Evolutionary conservation across 345 rosid genomes (phyloP).

Genomic region (Eucalyptus pumila): DNA sequence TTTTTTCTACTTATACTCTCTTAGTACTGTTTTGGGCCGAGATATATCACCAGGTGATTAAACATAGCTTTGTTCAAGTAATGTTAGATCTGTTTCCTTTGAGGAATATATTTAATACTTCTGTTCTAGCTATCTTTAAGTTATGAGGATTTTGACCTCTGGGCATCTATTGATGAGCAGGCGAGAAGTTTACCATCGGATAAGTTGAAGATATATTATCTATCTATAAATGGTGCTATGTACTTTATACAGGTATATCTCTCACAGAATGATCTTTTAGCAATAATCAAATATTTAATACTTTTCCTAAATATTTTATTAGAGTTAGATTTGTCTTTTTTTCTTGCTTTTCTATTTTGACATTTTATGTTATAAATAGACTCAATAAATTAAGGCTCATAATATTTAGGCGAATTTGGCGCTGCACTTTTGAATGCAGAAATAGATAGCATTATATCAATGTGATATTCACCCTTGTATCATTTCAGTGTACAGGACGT

Average conservation of each 20-base stretch:
- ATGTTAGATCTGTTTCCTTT: not conserved
- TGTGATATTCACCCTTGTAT: not conserved
- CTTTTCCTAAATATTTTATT: not conserved
- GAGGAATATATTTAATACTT: not conserved
- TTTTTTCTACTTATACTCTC: conserved; percentile 88
- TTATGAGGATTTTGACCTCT: not conserved
- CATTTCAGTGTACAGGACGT: not conserved
- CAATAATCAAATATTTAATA: not conserved
- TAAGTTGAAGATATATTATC: not conserved
- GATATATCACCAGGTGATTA: conserved; percentile 94
- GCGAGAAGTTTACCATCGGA: conserved; percentile 26
- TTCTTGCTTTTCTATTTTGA: not conserved
- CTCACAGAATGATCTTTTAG: not conserved
- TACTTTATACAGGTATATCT: conserved; percentile 72
- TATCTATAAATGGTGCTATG: conserved; percentile 41
- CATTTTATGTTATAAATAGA: not conserved
- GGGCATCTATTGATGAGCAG: conserved; percentile 19
- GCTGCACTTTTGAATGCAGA: not conserved
- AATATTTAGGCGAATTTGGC: not conserved
- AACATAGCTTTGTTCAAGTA: not conserved
- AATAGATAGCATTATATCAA: not conserved
- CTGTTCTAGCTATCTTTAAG: not conserved
- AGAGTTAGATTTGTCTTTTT: not conserved
- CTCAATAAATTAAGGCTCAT: not conserved
- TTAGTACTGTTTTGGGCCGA: conserved; percentile 99